phyloP scores from a whole-genome alignment of 192 early-diverging fungal species.

The Coemansia sp. region DNA sequence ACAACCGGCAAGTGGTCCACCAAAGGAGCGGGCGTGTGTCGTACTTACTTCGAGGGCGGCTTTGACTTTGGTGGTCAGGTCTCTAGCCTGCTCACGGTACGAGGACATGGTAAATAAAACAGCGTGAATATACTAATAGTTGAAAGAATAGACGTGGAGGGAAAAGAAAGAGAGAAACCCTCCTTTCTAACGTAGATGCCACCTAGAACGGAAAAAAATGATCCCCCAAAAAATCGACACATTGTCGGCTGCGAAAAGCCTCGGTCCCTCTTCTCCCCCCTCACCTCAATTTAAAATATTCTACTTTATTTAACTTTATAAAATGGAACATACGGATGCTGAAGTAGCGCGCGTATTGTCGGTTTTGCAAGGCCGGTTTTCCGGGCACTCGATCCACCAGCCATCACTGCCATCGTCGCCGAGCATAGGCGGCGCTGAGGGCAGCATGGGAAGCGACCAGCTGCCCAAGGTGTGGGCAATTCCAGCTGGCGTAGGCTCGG shows the following conservation, averaged over 20 bases:
- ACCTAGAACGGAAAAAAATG: constrained; percentile 9
- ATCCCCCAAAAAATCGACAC: constrained; percentile 1
- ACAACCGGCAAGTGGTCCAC: background rate
- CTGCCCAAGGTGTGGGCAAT: constrained; percentile 7
- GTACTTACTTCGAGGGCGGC: constrained; percentile 45
- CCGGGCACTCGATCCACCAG: constrained; percentile 1
- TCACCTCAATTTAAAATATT: background rate
- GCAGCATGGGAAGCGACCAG: background rate
- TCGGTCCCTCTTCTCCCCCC: background rate
- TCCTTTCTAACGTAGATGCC: background rate
- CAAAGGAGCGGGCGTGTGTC: background rate
- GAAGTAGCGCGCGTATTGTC: background rate
- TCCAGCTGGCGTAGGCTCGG: constrained; percentile 39
- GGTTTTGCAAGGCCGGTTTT: constrained; percentile 3
- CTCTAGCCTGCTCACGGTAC: constrained; percentile 42
- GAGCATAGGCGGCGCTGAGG: background rate
- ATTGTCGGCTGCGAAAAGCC: background rate
- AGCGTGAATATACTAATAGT: constrained; percentile 1
- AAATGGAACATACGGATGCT: background rate
- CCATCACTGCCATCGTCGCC: background rate
- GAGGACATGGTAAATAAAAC: constrained; percentile 29
- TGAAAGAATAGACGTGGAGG: background rate
- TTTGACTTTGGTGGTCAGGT: constrained; percentile 46
- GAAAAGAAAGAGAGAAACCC: background rate
- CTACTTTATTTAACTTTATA: background rate